Base-by-base conservation (phyloP, 352 stramenopile species). In the Phytophthora niederhauseri region DNA sequence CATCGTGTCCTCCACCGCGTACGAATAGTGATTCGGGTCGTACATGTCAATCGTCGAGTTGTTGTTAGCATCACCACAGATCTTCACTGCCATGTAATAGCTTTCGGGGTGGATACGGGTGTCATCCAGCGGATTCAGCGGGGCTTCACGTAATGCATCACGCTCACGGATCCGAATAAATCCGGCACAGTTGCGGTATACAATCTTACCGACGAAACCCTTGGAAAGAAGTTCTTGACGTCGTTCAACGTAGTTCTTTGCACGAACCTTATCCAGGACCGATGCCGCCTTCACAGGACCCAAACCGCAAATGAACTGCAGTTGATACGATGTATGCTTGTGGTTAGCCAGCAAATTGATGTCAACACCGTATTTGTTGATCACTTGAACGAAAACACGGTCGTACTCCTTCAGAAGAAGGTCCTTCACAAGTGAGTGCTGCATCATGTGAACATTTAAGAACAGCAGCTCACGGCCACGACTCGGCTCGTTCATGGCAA, bases 11-110 rank as follows among this genome's bases (percentile, higher is more conserved):
- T 97, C 90, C 6, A 97, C 90, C 3, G 87, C 88, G 50, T 95
- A 96, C 9, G 90, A 96, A 66, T 97, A 97, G 59, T 97, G 88
- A 50, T 95, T 94, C 34, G 90, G 90, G 36, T 97, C 90, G 53
- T 95, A 97, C 85, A 97, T 93, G 69, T 97, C 90, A 50, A 97
- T 96, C 3, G 88, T 96, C 34, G 88, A 95, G 67, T 97, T 96
- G 75, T 96, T 95, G 75, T 96, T 97, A 7, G 90, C 90, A 64
- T 97, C 88, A 55, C 90, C 90, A 64, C 90, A 97, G 71, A 97
- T 97, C 57, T 96, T 96, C 19, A 97, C 90, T 11, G 90, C 90
- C 90, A 97, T 97, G 68, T 95, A 97, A 68, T 97, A 97, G 43
- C 90, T 97, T 66, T 97, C 90, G 2, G 90, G 90, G 52, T 97